phyloP scores from a whole-genome alignment of 495 filamentous ascomycete species.

The Aspergillus indologenus region DNA sequence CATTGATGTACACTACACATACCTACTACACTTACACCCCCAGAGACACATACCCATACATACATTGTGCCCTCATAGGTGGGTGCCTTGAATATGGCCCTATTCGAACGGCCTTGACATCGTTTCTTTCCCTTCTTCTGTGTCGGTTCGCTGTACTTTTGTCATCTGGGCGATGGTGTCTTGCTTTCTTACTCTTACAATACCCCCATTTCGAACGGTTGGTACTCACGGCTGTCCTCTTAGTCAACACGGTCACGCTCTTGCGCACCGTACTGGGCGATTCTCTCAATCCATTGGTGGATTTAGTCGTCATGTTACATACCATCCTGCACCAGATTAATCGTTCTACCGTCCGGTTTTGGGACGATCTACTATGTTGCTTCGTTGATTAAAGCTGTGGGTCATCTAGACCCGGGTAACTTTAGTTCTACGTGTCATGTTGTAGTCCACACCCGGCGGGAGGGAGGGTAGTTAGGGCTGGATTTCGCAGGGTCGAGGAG shows the following conservation, averaged over 20 bases:
- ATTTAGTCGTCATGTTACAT: slow-evolving; percentile 6
- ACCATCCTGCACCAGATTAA: neutral
- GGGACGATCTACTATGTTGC: neutral
- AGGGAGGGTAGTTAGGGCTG: neutral
- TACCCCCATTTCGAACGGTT: slow-evolving; percentile 37
- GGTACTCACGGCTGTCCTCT: slow-evolving; percentile 22
- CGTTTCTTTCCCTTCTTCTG: slow-evolving; percentile 8
- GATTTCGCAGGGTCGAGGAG: neutral
- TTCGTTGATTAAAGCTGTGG: neutral
- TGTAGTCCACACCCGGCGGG: neutral
- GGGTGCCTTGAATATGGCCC: slow-evolving; percentile 4
- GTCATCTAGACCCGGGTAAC: neutral
- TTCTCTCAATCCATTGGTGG: slow-evolving; percentile 5
- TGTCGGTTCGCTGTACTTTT: slow-evolving; percentile 10
- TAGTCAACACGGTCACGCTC: slow-evolving; percentile 16
- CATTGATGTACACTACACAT: slow-evolving; percentile 13
- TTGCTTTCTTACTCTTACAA: slow-evolving; percentile 22
- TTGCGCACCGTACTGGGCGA: slow-evolving; percentile 11
- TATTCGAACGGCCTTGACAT: slow-evolving; percentile 1
- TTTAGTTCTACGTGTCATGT: neutral
- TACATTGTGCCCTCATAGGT: slow-evolving; percentile 6
- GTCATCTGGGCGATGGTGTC: slow-evolving; percentile 5
- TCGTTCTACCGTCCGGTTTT: neutral
- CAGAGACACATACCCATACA: slow-evolving; percentile 17
- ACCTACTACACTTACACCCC: slow-evolving; percentile 9